phyloP scores from a whole-genome alignment of 225 moss, liverwort and hornwort species.

The Asterella californica region DNA sequence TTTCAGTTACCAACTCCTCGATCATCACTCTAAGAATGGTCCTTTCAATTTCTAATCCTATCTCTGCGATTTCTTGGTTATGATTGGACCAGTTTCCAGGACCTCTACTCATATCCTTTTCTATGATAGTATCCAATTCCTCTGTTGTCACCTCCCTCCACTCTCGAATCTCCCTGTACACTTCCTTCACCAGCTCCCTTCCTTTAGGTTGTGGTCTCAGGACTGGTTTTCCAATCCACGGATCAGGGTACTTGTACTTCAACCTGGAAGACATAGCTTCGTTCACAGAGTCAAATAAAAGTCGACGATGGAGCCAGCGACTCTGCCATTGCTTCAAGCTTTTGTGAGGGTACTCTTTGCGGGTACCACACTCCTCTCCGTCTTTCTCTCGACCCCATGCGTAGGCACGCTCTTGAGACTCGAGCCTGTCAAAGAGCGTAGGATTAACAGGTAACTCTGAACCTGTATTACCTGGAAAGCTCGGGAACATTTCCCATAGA shows the following conservation, averaged over 20 bases:
- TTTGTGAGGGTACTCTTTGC: neutral
- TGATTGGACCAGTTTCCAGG: constrained; percentile 65
- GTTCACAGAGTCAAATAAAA: constrained; percentile 63
- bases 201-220: constrained; percentile 43
- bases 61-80: constrained; percentile 53
- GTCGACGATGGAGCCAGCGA: constrained; percentile 55
- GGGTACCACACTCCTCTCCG: constrained; percentile 23
- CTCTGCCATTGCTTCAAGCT: constrained; percentile 50
- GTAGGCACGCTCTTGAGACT: constrained; percentile 43
- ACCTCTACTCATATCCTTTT: constrained; percentile 75
- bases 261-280: constrained; percentile 55
- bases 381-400: constrained; percentile 36
- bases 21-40: constrained; percentile 61
- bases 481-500: constrained; percentile 42
- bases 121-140: constrained; percentile 68
- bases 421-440: constrained; percentile 58
- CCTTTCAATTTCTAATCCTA: constrained; percentile 68
- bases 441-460: constrained; percentile 43
- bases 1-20: constrained; percentile 63
- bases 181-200: constrained; percentile 56
- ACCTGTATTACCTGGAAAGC: constrained; percentile 18
- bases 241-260: constrained; percentile 48
- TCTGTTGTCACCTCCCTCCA: constrained; percentile 61
- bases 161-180: constrained; percentile 58
- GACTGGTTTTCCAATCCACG: constrained; percentile 37